phyloP scores from a whole-genome alignment of 1,139 yeast genomes.

The Kurtzmaniella quercitrusa region DNA sequence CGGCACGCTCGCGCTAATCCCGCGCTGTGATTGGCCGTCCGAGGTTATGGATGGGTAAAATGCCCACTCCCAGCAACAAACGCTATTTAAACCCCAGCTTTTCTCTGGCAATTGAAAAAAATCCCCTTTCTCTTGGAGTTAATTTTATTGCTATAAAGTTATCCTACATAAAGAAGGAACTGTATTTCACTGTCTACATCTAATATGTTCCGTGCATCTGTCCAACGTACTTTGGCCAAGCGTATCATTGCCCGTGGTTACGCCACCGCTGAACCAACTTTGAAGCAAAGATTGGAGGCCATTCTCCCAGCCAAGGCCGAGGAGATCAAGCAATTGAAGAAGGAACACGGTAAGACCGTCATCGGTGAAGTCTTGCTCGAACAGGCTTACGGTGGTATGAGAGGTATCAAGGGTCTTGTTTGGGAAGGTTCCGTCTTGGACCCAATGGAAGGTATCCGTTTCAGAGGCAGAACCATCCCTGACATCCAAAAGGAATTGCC shows the following conservation, averaged over 20 bases:
- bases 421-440: conserved; percentile 99
- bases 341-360: conserved; percentile 83
- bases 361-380: conserved; percentile 92
- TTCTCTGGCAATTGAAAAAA: neutral
- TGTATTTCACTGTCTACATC: neutral
- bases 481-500: conserved; percentile 92
- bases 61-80: neutral
- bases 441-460: conserved; percentile 96
- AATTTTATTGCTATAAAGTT: neutral
- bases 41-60: neutral
- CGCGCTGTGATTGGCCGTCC: neutral
- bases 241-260: conserved; percentile 37
- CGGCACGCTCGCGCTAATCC: conserved; percentile 1
- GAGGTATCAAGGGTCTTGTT: conserved; percentile 95
- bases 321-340: conserved; percentile 83
- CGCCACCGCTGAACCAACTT: conserved; percentile 57
- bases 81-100: conserved; percentile 1
- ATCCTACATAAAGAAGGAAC: neutral
- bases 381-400: conserved; percentile 99
- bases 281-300: conserved; percentile 91
- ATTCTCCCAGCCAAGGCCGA: conserved; percentile 89
- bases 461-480: conserved; percentile 97
- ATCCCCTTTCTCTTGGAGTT: neutral
- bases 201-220: conserved; percentile 27
- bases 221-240: conserved; percentile 33